phyloP scores from a whole-genome alignment of 2,329 filamentous ascomycete genomes.

The Trichocomaceae sp. region DNA sequence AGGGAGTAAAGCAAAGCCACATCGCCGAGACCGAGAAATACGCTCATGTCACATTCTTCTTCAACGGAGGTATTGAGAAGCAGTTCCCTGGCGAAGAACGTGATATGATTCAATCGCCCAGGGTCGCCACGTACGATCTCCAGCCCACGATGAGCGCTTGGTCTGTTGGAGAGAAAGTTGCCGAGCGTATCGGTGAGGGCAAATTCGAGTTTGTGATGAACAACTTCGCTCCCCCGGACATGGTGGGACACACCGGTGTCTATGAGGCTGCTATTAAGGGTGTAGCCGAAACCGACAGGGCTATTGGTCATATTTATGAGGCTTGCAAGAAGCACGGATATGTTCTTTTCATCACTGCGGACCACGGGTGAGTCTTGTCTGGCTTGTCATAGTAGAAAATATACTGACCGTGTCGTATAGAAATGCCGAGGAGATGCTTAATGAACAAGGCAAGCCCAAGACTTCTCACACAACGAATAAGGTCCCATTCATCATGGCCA shows the following conservation, averaged over 20 bases:
- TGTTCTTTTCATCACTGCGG: conserved; percentile 87
- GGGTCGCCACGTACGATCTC: conserved; percentile 85
- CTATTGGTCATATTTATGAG: conserved; percentile 87
- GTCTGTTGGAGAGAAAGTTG: conserved; percentile 80
- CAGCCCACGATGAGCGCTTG: conserved; percentile 94
- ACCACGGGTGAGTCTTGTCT: conserved; percentile 65
- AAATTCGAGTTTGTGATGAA: conserved; percentile 98
- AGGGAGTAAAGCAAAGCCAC: conserved; percentile 87
- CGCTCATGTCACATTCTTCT: conserved; percentile 99
- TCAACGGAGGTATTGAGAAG: conserved; percentile 98
- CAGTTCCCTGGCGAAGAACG: conserved; percentile 86
- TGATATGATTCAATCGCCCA: conserved; percentile 90
- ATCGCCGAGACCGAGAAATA: conserved; percentile 99
- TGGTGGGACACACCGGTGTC: conserved; percentile 97
- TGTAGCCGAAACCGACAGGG: conserved; percentile 80
- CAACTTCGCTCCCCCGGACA: conserved; percentile 98
- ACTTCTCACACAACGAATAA: conserved; percentile 97
- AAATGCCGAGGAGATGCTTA: conserved; percentile 99
- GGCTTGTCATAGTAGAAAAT: neutral
- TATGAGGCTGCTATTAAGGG: conserved; percentile 89
- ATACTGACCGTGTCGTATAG: conserved; percentile 24
- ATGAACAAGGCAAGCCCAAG: conserved; percentile 89
- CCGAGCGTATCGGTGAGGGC: conserved; percentile 75
- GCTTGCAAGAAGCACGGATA: conserved; percentile 91
- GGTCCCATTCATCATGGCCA: conserved; percentile 97